Percentiles rank a stretch among this genome's conserved stretches.
Conservation (phyloP, 495 filamentous ascomycete species). For the Podospora appendiculata region DNA sequence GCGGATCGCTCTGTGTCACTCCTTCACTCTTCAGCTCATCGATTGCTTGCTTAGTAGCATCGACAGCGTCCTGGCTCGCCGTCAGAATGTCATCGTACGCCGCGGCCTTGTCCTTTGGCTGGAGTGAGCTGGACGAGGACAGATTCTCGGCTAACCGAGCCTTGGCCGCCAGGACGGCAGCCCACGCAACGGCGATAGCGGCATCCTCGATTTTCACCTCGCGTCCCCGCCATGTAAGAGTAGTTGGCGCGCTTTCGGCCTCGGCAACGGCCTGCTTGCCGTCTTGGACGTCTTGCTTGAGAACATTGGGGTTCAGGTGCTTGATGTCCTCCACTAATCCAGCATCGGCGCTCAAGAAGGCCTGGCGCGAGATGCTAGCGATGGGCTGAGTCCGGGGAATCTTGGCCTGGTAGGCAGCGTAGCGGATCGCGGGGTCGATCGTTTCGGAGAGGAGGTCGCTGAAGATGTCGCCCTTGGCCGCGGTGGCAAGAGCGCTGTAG, state of each 20-base stretch:
- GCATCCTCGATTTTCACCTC: slow-evolving; percentile 86
- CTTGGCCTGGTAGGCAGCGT: slow-evolving; percentile 85
- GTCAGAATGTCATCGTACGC: slow-evolving; percentile 89
- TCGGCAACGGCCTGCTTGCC: slow-evolving; percentile 45
- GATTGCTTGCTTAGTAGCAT: slow-evolving; percentile 85
- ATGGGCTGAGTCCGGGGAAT: slow-evolving; percentile 76
- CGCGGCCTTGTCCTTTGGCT: slow-evolving; percentile 55
- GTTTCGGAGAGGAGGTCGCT: slow-evolving; percentile 77
- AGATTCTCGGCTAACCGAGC: slow-evolving; percentile 52
- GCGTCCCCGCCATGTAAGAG: slow-evolving; percentile 82
- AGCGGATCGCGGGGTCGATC: slow-evolving; percentile 88
- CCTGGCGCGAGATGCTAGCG: slow-evolving; percentile 64
- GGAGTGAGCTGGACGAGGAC: slow-evolving; percentile 46
- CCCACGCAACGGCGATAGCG: slow-evolving; percentile 71
- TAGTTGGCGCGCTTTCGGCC: slow-evolving; percentile 58
- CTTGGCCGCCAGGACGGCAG: slow-evolving; percentile 47
- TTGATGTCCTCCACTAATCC: slow-evolving; percentile 59
- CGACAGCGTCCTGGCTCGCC: slow-evolving; percentile 87
- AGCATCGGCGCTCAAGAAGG: slow-evolving; percentile 57
- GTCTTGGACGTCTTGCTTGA: slow-evolving; percentile 56
- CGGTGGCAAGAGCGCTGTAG: slow-evolving; percentile 59
- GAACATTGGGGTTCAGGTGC: slow-evolving; percentile 60
- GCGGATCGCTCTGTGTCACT: slow-evolving; percentile 71
- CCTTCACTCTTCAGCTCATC: slow-evolving; percentile 81
- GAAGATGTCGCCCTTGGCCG: slow-evolving; percentile 63